A percentile compares a stretch with the other conserved stretches of the same genome.
phyloP scores from a whole-genome alignment of 345 rosid species.

The Moricandia moricandioides region DNA sequence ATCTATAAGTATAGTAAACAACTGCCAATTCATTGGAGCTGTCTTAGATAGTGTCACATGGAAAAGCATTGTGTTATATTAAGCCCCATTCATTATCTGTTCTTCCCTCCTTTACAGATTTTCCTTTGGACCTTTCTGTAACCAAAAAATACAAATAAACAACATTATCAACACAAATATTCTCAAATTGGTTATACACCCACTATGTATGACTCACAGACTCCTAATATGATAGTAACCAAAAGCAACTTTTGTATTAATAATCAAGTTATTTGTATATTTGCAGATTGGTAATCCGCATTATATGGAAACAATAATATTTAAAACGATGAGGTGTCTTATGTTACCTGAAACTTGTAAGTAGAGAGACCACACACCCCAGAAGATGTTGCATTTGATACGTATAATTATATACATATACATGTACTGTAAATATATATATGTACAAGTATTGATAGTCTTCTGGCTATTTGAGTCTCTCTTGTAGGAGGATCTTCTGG shows the following conservation, averaged over 20 bases:
- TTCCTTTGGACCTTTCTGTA: conserved; percentile 39
- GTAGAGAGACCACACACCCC: neutral
- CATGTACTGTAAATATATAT: conserved; percentile 13
- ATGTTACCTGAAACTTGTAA: conserved; percentile 28
- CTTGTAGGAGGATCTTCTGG: conserved; percentile 59
- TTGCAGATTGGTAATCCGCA: conserved; percentile 21
- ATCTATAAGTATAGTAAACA: conserved; percentile 26
- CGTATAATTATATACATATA: conserved; percentile 16
- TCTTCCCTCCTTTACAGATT: conserved; percentile 35
- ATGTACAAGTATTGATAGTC: conserved; percentile 28
- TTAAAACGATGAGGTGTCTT: conserved; percentile 10
- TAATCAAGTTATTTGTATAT: conserved; percentile 1
- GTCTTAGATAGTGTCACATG: conserved; percentile 35
- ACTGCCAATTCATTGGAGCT: conserved; percentile 37
- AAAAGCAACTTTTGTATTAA: conserved; percentile 18
- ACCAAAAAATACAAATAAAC: conserved; percentile 29
- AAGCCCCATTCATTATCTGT: conserved; percentile 31
- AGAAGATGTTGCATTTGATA: conserved; percentile 13
- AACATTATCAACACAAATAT: conserved; percentile 32
- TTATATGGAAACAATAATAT: neutral
- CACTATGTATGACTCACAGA: conserved; percentile 27
- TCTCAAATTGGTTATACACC: conserved; percentile 27
- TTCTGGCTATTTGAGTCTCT: conserved; percentile 49
- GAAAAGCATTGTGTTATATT: conserved; percentile 30
- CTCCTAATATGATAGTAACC: conserved; percentile 1